Percentiles rank a stretch among this genome's conserved stretches.
Conservation (phyloP, 148 eudicot species). For the Camellia granthamiana region DNA sequence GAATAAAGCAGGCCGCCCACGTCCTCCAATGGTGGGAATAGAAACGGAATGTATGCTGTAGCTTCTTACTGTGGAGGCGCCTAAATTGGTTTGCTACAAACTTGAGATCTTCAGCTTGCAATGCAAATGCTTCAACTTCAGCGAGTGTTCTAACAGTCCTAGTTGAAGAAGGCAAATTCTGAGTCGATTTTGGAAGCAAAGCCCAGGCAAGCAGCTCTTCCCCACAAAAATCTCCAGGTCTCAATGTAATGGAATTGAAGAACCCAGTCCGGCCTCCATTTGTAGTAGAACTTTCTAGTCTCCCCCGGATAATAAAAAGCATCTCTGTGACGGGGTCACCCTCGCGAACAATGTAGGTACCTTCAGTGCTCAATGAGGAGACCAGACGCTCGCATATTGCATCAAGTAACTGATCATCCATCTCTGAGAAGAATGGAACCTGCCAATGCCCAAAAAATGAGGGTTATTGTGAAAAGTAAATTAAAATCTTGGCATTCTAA, state of each 20-base stretch:
- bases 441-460: slow-evolving; percentile 25
- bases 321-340: slow-evolving; percentile 76
- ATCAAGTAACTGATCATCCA: slow-evolving; percentile 81
- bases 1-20: slow-evolving; percentile 86
- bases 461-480: not conserved
- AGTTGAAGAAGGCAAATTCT: slow-evolving; percentile 63
- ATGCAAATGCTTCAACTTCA: slow-evolving; percentile 70
- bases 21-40: slow-evolving; percentile 90
- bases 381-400: slow-evolving; percentile 82
- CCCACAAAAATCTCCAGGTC: slow-evolving; percentile 75
- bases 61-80: slow-evolving; percentile 78
- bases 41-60: slow-evolving; percentile 77
- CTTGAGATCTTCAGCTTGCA: slow-evolving; percentile 65
- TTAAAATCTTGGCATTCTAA: not conserved
- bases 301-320: slow-evolving; percentile 71
- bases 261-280: slow-evolving; percentile 75
- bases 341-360: slow-evolving; percentile 64
- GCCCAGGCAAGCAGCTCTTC: slow-evolving; percentile 75
- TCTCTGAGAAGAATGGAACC: slow-evolving; percentile 87
- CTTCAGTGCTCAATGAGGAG: slow-evolving; percentile 75
- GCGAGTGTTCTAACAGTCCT: slow-evolving; percentile 54
- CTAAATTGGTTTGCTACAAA: slow-evolving; percentile 84
- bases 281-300: slow-evolving; percentile 62
- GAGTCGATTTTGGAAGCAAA: slow-evolving; percentile 49
- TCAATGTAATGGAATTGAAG: slow-evolving; percentile 53